Percentiles rank a stretch among this genome's conserved stretches.
These are phyloP conservation scores for Sporisorium exsertum DNA, from an alignment of 1,284 basidiomycete genomes.

Conservation along the genomic window DNA sequence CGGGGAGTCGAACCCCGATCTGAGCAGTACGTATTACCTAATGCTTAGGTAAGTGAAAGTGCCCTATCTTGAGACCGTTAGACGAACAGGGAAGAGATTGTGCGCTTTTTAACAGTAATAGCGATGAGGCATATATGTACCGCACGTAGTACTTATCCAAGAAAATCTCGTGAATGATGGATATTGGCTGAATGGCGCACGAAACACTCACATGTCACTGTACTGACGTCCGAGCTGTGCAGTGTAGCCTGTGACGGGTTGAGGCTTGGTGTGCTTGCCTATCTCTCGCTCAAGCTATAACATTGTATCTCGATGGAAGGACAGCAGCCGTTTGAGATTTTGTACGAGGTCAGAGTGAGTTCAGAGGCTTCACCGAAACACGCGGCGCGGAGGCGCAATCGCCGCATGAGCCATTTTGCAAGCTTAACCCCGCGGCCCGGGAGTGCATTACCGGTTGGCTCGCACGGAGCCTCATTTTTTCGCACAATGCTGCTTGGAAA, in stretches of 20 bases:
- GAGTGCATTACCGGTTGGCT: neutral
- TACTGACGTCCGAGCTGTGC: too few species aligned
- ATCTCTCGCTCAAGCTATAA: too few species aligned
- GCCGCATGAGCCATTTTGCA: too few species aligned
- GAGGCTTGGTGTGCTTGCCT: too few species aligned
- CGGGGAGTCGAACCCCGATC: conserved; percentile 56
- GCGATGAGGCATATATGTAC: neutral
- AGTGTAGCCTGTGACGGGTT: too few species aligned
- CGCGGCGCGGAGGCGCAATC: neutral
- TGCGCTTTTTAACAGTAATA: neutral
- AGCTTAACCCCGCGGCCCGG: neutral
- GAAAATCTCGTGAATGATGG: too few species aligned
- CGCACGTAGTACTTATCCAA: too few species aligned
- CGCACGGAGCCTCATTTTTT: neutral
- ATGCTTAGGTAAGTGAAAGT: neutral
- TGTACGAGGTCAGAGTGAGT: neutral
- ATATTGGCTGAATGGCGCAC: too few species aligned
- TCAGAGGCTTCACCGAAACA: neutral
- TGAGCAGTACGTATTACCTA: conserved; percentile 5
- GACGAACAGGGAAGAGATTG: conserved; percentile 5
- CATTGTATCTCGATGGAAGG: too few species aligned
- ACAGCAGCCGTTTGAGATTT: neutral
- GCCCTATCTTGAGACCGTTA: conserved; percentile 15
- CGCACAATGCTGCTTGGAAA: neutral
- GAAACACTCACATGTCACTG: too few species aligned